phyloP scores from a whole-genome alignment of 2,329 filamentous ascomycete species.

The Nigrospora osmanthi region DNA sequence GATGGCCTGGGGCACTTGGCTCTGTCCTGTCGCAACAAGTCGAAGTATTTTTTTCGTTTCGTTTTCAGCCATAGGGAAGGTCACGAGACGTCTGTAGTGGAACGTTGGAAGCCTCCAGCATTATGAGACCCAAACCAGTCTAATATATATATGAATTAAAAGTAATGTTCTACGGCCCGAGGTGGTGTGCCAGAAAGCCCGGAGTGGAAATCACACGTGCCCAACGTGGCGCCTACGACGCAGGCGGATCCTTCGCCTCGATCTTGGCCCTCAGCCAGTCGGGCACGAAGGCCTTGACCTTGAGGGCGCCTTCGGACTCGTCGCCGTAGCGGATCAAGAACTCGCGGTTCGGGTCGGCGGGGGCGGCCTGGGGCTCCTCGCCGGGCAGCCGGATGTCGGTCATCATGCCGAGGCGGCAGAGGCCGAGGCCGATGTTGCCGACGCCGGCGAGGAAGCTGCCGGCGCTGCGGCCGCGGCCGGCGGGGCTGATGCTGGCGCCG shows the following conservation, averaged over 20 bases:
- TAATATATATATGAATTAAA: too few species aligned
- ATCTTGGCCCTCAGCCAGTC: slow-evolving; percentile 55
- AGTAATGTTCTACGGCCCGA: too few species aligned
- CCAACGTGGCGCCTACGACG: not conserved
- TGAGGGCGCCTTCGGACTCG: slow-evolving; percentile 30
- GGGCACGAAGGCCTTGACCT: slow-evolving; percentile 77
- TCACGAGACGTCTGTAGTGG: too few species aligned
- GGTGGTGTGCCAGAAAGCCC: too few species aligned
- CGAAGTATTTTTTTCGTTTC: too few species aligned
- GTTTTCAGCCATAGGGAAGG: too few species aligned
- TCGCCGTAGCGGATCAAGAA: slow-evolving; percentile 39
- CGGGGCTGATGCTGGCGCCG: slow-evolving; percentile 13
- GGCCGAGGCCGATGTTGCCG: slow-evolving; percentile 78
- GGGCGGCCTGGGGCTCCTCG: slow-evolving; percentile 53
- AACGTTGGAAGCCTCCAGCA: too few species aligned
- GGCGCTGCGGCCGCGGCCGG: slow-evolving; percentile 55
- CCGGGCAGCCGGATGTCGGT: slow-evolving; percentile 68
- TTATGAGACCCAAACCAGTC: too few species aligned
- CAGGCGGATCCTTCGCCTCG: slow-evolving; percentile 11
- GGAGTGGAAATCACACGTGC: too few species aligned
- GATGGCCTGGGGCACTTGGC: too few species aligned
- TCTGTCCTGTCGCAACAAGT: too few species aligned
- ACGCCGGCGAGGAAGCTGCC: slow-evolving; percentile 75
- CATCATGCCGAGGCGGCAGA: slow-evolving; percentile 88
- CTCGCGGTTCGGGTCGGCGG: slow-evolving; percentile 53